Evolutionary conservation across 73 alveolate genomes (phyloP).

Genomic region (Blepharisma japonicum): DNA sequence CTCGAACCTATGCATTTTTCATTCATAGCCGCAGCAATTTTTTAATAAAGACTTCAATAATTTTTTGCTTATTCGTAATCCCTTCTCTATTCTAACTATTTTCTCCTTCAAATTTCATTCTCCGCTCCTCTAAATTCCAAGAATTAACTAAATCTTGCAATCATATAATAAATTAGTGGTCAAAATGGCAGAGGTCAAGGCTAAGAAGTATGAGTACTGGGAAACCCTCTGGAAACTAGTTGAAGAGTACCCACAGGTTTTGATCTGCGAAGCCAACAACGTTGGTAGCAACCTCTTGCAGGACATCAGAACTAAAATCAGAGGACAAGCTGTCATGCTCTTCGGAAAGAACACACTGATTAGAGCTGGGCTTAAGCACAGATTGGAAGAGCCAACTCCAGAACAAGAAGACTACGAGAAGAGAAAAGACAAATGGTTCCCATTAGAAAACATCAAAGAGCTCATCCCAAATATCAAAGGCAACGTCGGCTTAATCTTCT

Average conservation of each 20-base stretch:
- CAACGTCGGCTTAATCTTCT: conserved; percentile 88
- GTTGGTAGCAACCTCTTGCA: conserved; percentile 54
- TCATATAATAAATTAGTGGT: no score
- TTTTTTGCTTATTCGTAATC: no score
- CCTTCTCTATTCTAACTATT: no score
- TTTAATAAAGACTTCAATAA: no score
- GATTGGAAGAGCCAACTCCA: conserved; percentile 48
- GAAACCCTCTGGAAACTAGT: conserved; percentile 42
- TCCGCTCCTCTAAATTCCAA: no score
- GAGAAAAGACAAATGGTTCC: conserved; percentile 60
- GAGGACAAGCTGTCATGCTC: conserved; percentile 68
- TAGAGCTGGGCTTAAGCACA: conserved; percentile 60
- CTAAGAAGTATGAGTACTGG: conserved; percentile 59
- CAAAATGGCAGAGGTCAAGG: conserved; percentile 44
- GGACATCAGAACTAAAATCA: conserved; percentile 61
- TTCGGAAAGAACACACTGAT: conserved; percentile 79
- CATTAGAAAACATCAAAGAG: conserved; percentile 43
- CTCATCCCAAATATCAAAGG: conserved; percentile 48
- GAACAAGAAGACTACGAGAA: conserved; percentile 58
- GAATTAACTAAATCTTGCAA: no score
- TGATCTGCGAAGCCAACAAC: conserved; percentile 57
- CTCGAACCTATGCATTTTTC: no score
- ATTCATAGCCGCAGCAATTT: no score
- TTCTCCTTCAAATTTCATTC: no score
- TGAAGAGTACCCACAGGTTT: conserved; percentile 53